Evolutionary conservation across 2,329 filamentous ascomycete genomes (phyloP), one percentile per base, ranked within the genome.

Genomic region (Fusarium anthophilum): DNA sequence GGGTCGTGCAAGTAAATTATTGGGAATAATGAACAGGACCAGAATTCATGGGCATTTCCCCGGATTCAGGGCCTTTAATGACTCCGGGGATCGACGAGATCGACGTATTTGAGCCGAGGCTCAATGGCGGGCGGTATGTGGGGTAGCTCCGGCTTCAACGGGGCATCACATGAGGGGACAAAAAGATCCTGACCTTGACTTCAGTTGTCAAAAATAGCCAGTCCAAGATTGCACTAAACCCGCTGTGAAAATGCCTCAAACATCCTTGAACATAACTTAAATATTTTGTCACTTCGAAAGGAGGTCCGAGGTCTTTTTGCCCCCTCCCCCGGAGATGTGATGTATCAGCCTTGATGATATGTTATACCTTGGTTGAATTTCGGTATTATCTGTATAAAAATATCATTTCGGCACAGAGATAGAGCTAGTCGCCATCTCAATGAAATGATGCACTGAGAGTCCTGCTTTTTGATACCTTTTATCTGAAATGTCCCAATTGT

Each of bases 41-140:
- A 28, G 6, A 37, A 37, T 5, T 18, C 17, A 45, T 65, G 41
- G 15, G 1, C 9, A 38, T 39, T 57, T 68, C 65, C 65, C 65
- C 65, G 30, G 65, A 61, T 66, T 41, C 45, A 41, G 37, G n/a
- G 20, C 15, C 41, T 66, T 66, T 70, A 56, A 58, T 65, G n/a
- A 45, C 5, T 18, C 39, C 35, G 13, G 43, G 18, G 67, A 71
- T 71, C 58, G 35, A 54, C 63, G 38, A 37, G 62, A 70, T 73
- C 63, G 45, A 66, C 53, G 37, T 50, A 38, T 63, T 62, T 47
- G 63, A 77, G 69, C 79, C 79, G 79, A 80, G 79, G 79, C 74
- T 77, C 74, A 71, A 71, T 69, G 68, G 76, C 69, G 66, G 65
- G 76, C 69, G 64, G 66, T 57, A 60, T 76, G 76, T 81, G 78